Conservation (phyloP, 768 basidiomycete species). For the Collybia mongolica region DNA sequence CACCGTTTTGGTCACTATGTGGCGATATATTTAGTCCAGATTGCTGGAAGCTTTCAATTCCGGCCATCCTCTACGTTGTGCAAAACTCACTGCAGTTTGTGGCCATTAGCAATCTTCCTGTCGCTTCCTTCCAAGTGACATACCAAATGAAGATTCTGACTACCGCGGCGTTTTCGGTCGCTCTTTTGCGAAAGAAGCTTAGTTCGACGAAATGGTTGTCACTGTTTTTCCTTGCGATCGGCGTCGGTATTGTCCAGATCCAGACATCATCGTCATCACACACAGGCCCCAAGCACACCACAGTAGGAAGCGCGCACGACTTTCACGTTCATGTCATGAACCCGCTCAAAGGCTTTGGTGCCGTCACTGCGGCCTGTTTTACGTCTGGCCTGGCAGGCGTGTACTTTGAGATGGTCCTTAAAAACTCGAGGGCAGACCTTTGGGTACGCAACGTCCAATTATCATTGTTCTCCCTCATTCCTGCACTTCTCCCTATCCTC, state of each 20-base stretch:
- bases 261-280: slow-evolving; percentile 53
- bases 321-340: slow-evolving; percentile 76
- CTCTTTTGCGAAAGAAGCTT: slow-evolving; percentile 75
- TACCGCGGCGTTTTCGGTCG: slow-evolving; percentile 89
- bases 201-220: slow-evolving; percentile 81
- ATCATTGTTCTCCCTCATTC: slow-evolving; percentile 86
- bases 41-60: slow-evolving; percentile 98
- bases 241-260: slow-evolving; percentile 94
- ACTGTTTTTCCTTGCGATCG: slow-evolving; percentile 84
- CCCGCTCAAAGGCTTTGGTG: slow-evolving; percentile 78
- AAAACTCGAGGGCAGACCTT: slow-evolving; percentile 78
- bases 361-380: slow-evolving; percentile 83
- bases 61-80: slow-evolving; percentile 92
- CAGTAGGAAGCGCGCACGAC: slow-evolving; percentile 70
- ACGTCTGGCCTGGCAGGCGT: slow-evolving; percentile 90
- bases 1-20: slow-evolving; percentile 55
- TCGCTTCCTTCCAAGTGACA: slow-evolving; percentile 96
- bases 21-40: slow-evolving; percentile 84
- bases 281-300: slow-evolving; percentile 27
- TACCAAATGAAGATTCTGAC: slow-evolving; percentile 99
- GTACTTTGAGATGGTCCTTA: slow-evolving; percentile 93
- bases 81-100: slow-evolving; percentile 98
- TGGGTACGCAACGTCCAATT: slow-evolving; percentile 93
- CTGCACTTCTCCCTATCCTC: slow-evolving; percentile 82
- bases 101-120: slow-evolving; percentile 91